phyloP scores from a whole-genome alignment of 2,329 filamentous ascomycete genomes.

The Rhinocladiella similis region DNA sequence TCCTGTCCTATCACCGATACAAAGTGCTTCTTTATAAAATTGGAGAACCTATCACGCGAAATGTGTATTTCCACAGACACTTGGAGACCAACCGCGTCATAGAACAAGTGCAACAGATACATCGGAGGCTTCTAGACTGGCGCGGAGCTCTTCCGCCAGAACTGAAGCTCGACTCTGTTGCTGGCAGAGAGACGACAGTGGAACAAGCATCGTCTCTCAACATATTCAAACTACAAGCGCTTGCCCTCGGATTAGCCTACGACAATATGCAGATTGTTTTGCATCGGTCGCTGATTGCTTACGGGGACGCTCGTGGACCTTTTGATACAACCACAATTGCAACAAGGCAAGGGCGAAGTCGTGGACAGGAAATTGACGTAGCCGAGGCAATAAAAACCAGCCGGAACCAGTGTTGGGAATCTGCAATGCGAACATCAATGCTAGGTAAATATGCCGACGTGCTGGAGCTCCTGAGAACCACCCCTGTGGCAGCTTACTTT shows the following conservation, averaged over 20 bases:
- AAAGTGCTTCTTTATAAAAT: conserved; percentile 22
- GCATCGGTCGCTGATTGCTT: conserved; percentile 41
- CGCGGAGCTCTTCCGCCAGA: conserved; percentile 10
- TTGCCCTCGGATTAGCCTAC: conserved; percentile 44
- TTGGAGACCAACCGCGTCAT: conserved; percentile 2
- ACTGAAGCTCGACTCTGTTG: conserved; percentile 5
- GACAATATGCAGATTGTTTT: conserved; percentile 46
- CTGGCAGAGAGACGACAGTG: too few relatives aligned
- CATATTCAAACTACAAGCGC: conserved; percentile 35
- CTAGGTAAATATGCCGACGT: conserved; percentile 29
- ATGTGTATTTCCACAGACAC: conserved; percentile 15
- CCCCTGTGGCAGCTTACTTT: conserved; percentile 45
- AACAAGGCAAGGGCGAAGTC: background rate
- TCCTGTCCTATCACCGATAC: conserved; percentile 25
- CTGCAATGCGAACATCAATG: conserved; percentile 41
- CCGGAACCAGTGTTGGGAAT: conserved; percentile 27
- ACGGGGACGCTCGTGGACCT: background rate
- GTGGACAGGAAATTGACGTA: background rate
- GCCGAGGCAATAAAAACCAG: conserved; percentile 3
- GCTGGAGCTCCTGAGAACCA: conserved; percentile 41
- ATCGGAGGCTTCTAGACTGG: conserved; percentile 6
- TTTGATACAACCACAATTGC: background rate
- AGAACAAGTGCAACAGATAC: conserved; percentile 4
- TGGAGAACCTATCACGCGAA: conserved; percentile 18
- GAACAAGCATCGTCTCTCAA: background rate